Evolutionary conservation across 345 rosid genomes (phyloP).

Genomic region (Theobroma cacao): DNA sequence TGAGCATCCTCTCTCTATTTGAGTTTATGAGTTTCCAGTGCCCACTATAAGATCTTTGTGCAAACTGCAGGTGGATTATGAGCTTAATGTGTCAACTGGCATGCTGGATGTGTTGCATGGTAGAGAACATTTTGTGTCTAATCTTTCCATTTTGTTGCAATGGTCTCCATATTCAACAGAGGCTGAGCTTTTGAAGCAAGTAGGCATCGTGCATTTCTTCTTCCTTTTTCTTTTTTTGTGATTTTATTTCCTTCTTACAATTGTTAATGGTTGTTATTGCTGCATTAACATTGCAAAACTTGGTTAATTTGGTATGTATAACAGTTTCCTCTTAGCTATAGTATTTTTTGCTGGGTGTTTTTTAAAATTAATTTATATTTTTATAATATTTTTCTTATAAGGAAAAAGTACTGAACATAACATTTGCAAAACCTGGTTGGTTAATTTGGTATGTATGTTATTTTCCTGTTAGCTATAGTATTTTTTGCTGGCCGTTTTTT

Average conservation of each 20-base stretch:
- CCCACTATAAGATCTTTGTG: slow-evolving; percentile 5
- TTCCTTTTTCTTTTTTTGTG: slow-evolving; percentile 7
- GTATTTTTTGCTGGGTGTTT: background rate
- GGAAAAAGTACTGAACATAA: no score
- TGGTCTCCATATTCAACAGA: slow-evolving; percentile 96
- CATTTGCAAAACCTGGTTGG: background rate
- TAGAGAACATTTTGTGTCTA: slow-evolving; percentile 56
- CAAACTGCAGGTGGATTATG: slow-evolving; percentile 72
- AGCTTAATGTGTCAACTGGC: slow-evolving; percentile 40
- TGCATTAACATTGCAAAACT: background rate
- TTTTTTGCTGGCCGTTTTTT: background rate
- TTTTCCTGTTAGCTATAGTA: background rate
- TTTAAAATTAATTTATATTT: no score
- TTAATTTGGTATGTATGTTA: background rate
- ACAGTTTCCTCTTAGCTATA: background rate
- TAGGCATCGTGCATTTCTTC: slow-evolving; percentile 25
- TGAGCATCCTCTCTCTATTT: slow-evolving; percentile 34
- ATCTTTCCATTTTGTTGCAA: slow-evolving; percentile 64
- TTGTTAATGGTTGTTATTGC: background rate
- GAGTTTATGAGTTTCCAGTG: background rate
- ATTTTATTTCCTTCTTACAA: background rate
- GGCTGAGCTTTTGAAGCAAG: slow-evolving; percentile 88
- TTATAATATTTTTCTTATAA: no score
- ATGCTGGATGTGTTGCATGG: slow-evolving; percentile 40
- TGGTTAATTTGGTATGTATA: background rate